phyloP scores from a whole-genome alignment of 1,284 basidiomycete species.

The Sanghuangporus weigelae region DNA sequence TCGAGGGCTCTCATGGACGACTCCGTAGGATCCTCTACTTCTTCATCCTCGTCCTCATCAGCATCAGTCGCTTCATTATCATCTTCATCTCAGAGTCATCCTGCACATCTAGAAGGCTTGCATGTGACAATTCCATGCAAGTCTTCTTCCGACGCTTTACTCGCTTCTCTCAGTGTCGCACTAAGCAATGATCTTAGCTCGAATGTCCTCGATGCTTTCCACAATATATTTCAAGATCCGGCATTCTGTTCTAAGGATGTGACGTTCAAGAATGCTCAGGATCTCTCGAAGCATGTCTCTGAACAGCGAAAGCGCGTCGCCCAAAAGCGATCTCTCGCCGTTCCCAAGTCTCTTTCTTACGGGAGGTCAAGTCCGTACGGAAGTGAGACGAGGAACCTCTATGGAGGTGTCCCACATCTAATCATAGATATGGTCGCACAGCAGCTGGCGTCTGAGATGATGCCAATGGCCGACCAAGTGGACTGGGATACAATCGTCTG shows the following conservation, averaged over 20 bases:
- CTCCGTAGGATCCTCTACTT: neutral
- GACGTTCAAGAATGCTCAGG: neutral
- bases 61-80: neutral
- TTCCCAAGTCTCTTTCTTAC: neutral
- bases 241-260: neutral
- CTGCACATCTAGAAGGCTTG: neutral
- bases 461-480: neutral
- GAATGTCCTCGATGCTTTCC: neutral
- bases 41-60: neutral
- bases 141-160: neutral
- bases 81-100: neutral
- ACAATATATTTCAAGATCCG: neutral
- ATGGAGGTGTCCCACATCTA: neutral
- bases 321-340: neutral
- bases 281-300: neutral
- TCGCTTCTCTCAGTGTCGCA: neutral
- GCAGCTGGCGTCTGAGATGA: neutral
- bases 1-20: slow-evolving; percentile 1
- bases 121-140: neutral
- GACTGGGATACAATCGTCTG: neutral
- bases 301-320: neutral
- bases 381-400: neutral
- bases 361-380: neutral
- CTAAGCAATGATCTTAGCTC: neutral
- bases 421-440: slow-evolving; percentile 1